These are phyloP conservation scores for Lachancea meyersii DNA, from an alignment of 805 yeast genomes.

Conservation along the genomic window DNA sequence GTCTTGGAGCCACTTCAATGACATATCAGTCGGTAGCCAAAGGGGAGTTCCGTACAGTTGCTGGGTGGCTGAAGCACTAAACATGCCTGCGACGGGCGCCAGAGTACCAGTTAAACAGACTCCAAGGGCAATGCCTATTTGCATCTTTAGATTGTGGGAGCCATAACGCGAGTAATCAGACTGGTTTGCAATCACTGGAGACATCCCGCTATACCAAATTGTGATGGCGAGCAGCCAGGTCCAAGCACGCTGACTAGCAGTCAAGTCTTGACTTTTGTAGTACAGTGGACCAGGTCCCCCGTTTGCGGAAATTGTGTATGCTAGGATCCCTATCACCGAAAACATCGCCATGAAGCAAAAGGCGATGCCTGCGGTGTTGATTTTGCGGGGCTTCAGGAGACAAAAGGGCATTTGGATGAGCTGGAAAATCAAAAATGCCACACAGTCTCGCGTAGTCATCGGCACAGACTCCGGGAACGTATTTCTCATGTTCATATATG, in stretches of 20 bases:
- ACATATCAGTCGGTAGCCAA: conserved; percentile 38
- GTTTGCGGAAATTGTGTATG: conserved; percentile 25
- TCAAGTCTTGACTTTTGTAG: conserved; percentile 22
- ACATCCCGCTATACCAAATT: conserved; percentile 38
- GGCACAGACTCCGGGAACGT: conserved; percentile 28
- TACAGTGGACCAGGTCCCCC: conserved; percentile 33
- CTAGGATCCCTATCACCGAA: conserved; percentile 31
- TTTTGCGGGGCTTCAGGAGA: conserved; percentile 30
- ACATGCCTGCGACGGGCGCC: conserved; percentile 38
- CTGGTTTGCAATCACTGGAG: conserved; percentile 37
- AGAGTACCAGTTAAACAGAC: conserved; percentile 35
- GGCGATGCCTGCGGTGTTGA: conserved; percentile 24
- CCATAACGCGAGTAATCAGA: conserved; percentile 40
- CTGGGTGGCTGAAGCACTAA: conserved; percentile 34
- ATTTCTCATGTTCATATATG: conserved; percentile 22
- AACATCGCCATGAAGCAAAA: conserved; percentile 25
- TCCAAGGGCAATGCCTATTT: conserved; percentile 31
- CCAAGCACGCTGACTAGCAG: conserved; percentile 34
- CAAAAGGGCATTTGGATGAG: conserved; percentile 26
- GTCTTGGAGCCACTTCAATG: conserved; percentile 36
- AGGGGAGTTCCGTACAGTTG: conserved; percentile 33
- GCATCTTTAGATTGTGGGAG: conserved; percentile 22
- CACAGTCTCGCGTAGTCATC: conserved; percentile 36
- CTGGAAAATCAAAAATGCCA: conserved; percentile 38
- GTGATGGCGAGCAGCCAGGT: conserved; percentile 37